phyloP scores from a whole-genome alignment of 2,329 filamentous ascomycete species.

The Claviceps pusilla region DNA sequence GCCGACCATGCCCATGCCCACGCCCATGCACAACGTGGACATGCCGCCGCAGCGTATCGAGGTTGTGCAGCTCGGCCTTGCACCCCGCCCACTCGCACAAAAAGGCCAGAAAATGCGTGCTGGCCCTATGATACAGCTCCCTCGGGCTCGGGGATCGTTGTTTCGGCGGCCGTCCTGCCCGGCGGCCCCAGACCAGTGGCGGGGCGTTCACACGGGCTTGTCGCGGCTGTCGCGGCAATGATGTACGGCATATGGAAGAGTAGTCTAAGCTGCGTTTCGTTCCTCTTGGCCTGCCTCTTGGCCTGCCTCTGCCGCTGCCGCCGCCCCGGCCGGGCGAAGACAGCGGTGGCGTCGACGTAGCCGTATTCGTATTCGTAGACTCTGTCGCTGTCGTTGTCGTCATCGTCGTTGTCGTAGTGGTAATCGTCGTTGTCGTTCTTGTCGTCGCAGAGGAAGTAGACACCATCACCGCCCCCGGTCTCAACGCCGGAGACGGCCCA shows the following conservation, averaged over 20 bases:
- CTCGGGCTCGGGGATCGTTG: conserved; percentile 22
- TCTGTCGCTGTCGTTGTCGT: neutral
- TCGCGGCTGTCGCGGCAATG: conserved; percentile 6
- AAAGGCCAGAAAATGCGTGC: conserved; percentile 35
- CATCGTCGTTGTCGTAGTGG: accelerated
- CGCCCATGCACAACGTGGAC: conserved; percentile 33
- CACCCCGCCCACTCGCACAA: conserved; percentile 46
- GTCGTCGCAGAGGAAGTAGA: neutral
- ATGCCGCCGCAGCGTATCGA: conserved; percentile 42
- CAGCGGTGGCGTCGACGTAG: neutral
- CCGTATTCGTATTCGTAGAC: neutral
- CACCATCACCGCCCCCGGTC: neutral
- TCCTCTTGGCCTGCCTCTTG: conserved; percentile 15
- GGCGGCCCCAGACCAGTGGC: conserved; percentile 17
- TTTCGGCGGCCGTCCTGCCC: conserved; percentile 28
- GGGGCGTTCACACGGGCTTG: conserved; percentile 15
- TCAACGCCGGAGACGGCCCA: neutral
- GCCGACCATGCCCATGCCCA: neutral
- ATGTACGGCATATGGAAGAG: conserved; percentile 10
- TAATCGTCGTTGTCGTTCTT: neutral
- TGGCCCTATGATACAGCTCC: conserved; percentile 25
- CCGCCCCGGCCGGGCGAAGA: neutral
- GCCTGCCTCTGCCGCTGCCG: neutral
- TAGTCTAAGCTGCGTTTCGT: conserved; percentile 19
- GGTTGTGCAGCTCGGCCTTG: conserved; percentile 45